These are phyloP conservation scores for Tolypocladium amazonense DNA, from an alignment of 2,329 filamentous ascomycete genomes.

Conservation along the genomic window DNA sequence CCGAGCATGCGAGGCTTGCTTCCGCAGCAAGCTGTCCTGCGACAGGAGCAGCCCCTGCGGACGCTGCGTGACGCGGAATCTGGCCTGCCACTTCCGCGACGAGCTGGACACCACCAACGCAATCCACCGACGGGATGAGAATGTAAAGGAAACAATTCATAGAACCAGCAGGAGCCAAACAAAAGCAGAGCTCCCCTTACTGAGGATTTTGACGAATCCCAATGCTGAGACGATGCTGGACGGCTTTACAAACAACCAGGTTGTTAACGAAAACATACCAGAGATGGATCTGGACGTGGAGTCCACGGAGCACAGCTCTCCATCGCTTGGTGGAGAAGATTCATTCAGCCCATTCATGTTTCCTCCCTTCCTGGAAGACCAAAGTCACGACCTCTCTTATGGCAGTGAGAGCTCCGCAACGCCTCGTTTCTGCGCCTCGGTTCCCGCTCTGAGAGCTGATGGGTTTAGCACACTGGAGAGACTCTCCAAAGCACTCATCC, in stretches of 20 bases:
- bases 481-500: background rate
- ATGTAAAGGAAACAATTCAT: background rate
- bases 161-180: background rate
- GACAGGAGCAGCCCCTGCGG: constrained; percentile 13
- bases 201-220: constrained; percentile 3
- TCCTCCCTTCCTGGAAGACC: constrained; percentile 5
- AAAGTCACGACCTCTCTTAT: background rate
- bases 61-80: constrained; percentile 10
- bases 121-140: background rate
- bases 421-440: background rate
- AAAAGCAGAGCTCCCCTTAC: background rate
- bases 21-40: constrained; percentile 16
- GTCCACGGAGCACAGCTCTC: background rate
- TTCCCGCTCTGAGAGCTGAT: background rate
- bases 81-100: constrained; percentile 3
- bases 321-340: background rate
- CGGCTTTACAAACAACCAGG: background rate
- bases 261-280: constrained; percentile 2
- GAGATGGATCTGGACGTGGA: constrained; percentile 1
- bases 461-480: background rate
- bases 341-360: background rate
- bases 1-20: constrained; percentile 17
- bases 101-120: background rate
- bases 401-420: background rate
- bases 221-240: constrained; percentile 2